Conservation (phyloP, 169 alveolate species). For the Sarcocystis neurona region DNA sequence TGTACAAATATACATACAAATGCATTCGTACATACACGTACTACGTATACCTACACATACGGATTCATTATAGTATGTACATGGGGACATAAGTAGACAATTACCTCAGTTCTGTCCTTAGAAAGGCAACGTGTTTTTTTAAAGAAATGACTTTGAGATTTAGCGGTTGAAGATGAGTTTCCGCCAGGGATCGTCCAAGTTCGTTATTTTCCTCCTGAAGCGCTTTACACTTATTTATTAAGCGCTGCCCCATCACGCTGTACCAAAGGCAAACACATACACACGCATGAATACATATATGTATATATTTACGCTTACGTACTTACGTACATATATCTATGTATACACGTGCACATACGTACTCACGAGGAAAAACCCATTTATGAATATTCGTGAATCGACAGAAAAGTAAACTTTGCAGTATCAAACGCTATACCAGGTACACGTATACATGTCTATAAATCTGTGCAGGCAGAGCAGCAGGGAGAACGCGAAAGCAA, state of each 20-base stretch:
- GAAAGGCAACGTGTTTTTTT: conserved; percentile 69
- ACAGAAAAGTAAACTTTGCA: too few relatives aligned
- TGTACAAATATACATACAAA: not conserved
- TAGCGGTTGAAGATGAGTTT: conserved; percentile 65
- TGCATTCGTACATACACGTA: not conserved
- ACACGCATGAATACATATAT: too few relatives aligned
- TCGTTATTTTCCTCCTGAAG: conserved; percentile 75
- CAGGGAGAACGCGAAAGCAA: not conserved
- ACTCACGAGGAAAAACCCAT: too few relatives aligned
- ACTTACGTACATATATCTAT: too few relatives aligned
- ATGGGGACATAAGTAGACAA: not conserved
- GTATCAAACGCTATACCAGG: too few relatives aligned
- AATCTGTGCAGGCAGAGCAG: too few relatives aligned
- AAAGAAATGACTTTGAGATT: conserved; percentile 60
- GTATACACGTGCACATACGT: too few relatives aligned
- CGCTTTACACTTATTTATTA: conserved; percentile 71
- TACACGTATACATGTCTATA: too few relatives aligned
- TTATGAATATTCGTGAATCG: too few relatives aligned
- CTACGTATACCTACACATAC: not conserved
- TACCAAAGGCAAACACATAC: conserved; percentile 14
- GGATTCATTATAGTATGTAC: not conserved
- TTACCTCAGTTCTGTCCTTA: conserved; percentile 68
- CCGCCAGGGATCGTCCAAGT: conserved; percentile 72
- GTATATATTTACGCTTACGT: too few relatives aligned
- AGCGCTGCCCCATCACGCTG: conserved; percentile 75